These are phyloP conservation scores for Alternaria brassicicola DNA, from an alignment of 2,329 filamentous ascomycete species.

Conservation along the genomic window DNA sequence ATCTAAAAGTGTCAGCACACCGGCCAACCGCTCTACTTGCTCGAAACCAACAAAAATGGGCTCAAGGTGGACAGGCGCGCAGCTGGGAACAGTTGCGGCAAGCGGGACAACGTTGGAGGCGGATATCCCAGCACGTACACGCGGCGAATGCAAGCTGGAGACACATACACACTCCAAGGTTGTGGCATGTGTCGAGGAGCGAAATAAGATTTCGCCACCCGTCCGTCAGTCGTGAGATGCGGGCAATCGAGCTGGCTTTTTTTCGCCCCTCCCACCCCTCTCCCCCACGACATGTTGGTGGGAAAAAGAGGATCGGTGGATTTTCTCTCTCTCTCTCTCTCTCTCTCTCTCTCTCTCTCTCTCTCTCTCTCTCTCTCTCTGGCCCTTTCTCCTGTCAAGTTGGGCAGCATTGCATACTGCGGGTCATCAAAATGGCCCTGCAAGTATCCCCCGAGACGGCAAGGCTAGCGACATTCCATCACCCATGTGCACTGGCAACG, in stretches of 20 bases:
- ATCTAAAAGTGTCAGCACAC: background rate
- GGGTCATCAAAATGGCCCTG: slow-evolving; percentile 1
- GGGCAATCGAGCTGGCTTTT: too few species aligned
- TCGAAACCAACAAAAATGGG: too few species aligned
- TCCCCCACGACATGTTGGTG: too few species aligned
- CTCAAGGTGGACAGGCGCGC: too few species aligned
- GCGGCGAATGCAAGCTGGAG: background rate
- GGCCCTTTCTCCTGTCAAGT: background rate
- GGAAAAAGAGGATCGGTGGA: background rate
- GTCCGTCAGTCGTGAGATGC: too few species aligned
- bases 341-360: too few species aligned
- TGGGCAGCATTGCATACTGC: slow-evolving; percentile 15
- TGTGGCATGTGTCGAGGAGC: too few species aligned
- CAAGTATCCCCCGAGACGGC: background rate
- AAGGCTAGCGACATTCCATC: background rate
- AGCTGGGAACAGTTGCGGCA: too few species aligned
- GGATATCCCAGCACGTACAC: background rate
- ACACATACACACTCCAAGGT: background rate
- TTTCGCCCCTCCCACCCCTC: too few species aligned
- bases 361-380: too few species aligned
- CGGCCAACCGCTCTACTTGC: slow-evolving; percentile 8
- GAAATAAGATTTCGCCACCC: background rate
- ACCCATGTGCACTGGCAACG: background rate
- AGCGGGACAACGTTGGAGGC: background rate
- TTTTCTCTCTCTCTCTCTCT: background rate